Evolutionary conservation across 768 basidiomycete species (phyloP).

Genomic region (Strobilomyces echinocephalus): DNA sequence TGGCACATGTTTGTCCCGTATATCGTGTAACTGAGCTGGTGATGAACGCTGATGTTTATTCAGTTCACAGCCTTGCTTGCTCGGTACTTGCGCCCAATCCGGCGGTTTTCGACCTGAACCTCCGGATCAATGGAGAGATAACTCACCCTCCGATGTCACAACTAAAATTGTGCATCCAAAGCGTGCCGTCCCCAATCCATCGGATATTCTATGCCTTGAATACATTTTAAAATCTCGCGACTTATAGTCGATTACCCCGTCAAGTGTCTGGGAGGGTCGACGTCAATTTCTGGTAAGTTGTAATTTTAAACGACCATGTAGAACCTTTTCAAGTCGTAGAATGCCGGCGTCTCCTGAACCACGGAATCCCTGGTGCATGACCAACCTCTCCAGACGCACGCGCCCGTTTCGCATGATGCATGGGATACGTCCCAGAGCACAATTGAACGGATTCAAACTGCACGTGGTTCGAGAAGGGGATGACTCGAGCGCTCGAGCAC

Average conservation of each 20-base stretch:
- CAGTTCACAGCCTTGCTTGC: slow-evolving; percentile 8
- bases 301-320: slow-evolving; percentile 8
- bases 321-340: slow-evolving; percentile 2
- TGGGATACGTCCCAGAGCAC: slow-evolving; percentile 9
- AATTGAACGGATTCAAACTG: slow-evolving; percentile 17
- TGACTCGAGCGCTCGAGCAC: neutral
- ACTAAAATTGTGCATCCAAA: slow-evolving; percentile 19
- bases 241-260: neutral
- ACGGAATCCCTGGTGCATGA: slow-evolving; percentile 2
- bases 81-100: slow-evolving; percentile 6
- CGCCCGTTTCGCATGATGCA: slow-evolving; percentile 2
- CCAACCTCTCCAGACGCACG: slow-evolving; percentile 2
- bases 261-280: neutral
- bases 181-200: neutral
- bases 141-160: slow-evolving; percentile 13
- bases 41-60: slow-evolving; percentile 7
- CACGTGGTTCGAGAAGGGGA: slow-evolving; percentile 15
- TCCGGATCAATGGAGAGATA: slow-evolving; percentile 9
- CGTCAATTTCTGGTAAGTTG: slow-evolving; percentile 10
- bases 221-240: neutral
- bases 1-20: slow-evolving; percentile 4
- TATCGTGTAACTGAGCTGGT: slow-evolving; percentile 3
- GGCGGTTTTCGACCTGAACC: neutral
- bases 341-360: slow-evolving; percentile 1
- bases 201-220: neutral